phyloP scores from a whole-genome alignment of 1,284 basidiomycete species.

The Cutaneotrichosporon sp. region DNA sequence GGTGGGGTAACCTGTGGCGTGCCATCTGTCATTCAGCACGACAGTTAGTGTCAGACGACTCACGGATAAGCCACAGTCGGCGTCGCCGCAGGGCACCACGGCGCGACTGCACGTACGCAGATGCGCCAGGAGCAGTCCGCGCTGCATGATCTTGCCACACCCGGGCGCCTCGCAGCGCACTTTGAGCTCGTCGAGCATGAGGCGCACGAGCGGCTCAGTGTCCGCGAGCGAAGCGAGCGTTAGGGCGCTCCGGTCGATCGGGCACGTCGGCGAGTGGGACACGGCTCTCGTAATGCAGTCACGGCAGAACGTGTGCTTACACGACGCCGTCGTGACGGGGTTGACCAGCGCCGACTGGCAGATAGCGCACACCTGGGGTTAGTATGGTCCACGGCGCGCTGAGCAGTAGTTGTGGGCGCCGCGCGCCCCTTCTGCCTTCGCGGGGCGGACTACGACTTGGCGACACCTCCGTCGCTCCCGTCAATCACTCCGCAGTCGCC shows the following conservation, averaged over 20 bases:
- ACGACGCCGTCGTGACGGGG: conserved; percentile 62
- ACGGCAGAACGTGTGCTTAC: conserved; percentile 75
- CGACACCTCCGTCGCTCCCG: no score
- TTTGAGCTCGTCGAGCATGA: conserved; percentile 71
- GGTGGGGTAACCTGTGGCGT: conserved; percentile 31
- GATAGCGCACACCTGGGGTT: conserved; percentile 66
- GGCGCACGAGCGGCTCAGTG: conserved; percentile 21
- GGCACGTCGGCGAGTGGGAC: conserved; percentile 55
- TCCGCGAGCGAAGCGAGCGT: conserved; percentile 22
- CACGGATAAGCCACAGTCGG: conserved; percentile 48
- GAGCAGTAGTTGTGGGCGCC: no score
- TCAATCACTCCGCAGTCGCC: no score
- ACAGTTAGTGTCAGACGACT: conserved; percentile 42
- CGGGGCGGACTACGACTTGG: no score
- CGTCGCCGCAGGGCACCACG: conserved; percentile 54
- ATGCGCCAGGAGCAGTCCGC: conserved; percentile 63
- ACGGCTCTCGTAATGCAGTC: conserved; percentile 68
- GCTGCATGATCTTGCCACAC: conserved; percentile 62
- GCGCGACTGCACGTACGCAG: conserved; percentile 60
- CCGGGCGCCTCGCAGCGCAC: conserved; percentile 59
- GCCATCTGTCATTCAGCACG: conserved; percentile 26
- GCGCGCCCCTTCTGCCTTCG: not conserved
- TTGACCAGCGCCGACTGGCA: conserved; percentile 75
- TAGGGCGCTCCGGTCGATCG: conserved; percentile 71
- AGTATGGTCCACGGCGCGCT: not conserved